These are phyloP conservation scores for Nannizziopsis barbatae DNA, from an alignment of 2,329 filamentous ascomycete species.

Conservation along the genomic window DNA sequence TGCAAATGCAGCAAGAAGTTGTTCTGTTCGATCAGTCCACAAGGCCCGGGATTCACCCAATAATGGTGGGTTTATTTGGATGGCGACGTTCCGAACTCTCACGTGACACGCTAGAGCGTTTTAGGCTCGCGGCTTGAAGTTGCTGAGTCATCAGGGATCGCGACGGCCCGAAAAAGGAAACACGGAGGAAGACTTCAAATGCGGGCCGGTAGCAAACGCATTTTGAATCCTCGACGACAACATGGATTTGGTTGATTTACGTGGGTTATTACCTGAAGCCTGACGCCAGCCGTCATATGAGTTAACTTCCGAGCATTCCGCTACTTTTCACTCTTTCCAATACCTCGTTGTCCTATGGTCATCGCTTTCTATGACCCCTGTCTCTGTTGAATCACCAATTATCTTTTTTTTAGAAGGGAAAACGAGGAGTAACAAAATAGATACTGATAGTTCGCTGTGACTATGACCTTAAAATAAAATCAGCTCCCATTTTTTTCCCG, in stretches of 20 bases:
- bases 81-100: slow-evolving; percentile 12
- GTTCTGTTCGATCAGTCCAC: neutral
- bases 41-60: neutral
- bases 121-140: neutral
- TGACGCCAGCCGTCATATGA: too few species aligned
- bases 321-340: too few species aligned
- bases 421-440: too few species aligned
- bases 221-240: neutral
- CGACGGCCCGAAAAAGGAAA: slow-evolving; percentile 5
- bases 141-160: slow-evolving; percentile 6
- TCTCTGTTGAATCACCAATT: too few species aligned
- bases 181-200: neutral
- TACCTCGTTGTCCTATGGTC: too few species aligned
- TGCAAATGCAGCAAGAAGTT: slow-evolving; percentile 2
- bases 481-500: neutral
- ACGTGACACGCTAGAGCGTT: slow-evolving; percentile 3
- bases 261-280: too few species aligned
- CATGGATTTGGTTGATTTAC: neutral
- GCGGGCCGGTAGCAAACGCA: neutral
- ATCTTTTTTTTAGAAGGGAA: too few species aligned
- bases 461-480: slow-evolving; percentile 3
- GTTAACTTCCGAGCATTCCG: too few species aligned
- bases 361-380: too few species aligned
- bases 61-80: slow-evolving; percentile 14
- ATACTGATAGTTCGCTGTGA: too few species aligned